These are phyloP conservation scores for Pythium aquatile DNA, from an alignment of 352 stramenopile species.

Conservation along the genomic window DNA sequence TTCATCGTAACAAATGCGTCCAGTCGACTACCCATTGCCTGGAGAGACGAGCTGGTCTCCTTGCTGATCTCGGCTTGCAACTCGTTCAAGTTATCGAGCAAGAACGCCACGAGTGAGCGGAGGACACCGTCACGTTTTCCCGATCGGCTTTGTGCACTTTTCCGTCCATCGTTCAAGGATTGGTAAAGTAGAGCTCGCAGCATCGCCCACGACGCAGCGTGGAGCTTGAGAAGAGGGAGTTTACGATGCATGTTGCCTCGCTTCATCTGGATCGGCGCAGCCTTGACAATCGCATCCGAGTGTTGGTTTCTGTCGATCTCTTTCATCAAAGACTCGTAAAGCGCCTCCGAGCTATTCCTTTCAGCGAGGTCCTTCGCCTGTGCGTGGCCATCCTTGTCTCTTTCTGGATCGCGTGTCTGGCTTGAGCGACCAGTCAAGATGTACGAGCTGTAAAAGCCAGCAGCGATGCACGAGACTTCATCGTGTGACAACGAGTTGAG, in stretches of 20 bases:
- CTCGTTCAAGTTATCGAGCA: conserved; percentile 65
- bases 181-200: conserved; percentile 79
- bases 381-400: conserved; percentile 33
- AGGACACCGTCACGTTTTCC: conserved; percentile 32
- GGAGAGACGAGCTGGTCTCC: conserved; percentile 6
- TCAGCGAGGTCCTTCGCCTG: conserved; percentile 62
- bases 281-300: conserved; percentile 11
- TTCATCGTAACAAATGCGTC: conserved; percentile 49
- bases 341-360: conserved; percentile 68
- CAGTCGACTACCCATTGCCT: conserved; percentile 13
- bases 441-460: conserved; percentile 88
- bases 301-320: conserved; percentile 70
- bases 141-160: conserved; percentile 1
- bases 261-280: conserved; percentile 42
- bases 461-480: conserved; percentile 77
- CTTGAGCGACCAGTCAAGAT: conserved; percentile 77
- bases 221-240: conserved; percentile 70
- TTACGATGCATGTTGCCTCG: conserved; percentile 44
- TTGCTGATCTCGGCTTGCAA: conserved; percentile 28
- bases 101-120: conserved; percentile 47
- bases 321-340: conserved; percentile 87
- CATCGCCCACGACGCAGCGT: conserved; percentile 78
- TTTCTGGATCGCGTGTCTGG: conserved; percentile 34
- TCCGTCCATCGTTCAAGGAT: conserved; percentile 33
- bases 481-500: conserved; percentile 77